These are phyloP conservation scores for Prunus salicina DNA, from an alignment of 306 rosid genomes.

Conservation along the genomic window DNA sequence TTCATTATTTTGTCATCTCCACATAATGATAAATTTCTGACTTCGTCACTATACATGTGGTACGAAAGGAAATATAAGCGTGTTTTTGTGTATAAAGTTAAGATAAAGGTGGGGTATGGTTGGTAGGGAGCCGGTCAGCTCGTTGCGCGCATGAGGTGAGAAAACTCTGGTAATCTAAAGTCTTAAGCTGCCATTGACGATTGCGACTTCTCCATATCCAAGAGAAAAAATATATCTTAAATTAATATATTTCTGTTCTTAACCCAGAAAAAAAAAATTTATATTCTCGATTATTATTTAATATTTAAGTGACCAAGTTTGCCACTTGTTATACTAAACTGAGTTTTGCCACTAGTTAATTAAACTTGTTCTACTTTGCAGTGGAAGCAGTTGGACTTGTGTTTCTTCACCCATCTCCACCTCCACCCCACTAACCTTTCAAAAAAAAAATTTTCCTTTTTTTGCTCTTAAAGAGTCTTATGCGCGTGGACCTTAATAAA, in stretches of 20 bases:
- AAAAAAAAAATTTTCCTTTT: neutral
- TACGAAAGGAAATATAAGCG: too few species aligned
- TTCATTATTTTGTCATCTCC: too few species aligned
- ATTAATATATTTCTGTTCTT: neutral
- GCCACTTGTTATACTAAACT: slow-evolving; percentile 16
- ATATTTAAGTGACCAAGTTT: slow-evolving; percentile 26
- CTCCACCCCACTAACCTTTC: neutral
- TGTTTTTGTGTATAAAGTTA: neutral
- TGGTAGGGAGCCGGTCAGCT: slow-evolving; percentile 66
- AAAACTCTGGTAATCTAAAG: slow-evolving; percentile 30
- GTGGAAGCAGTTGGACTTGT: slow-evolving; percentile 77
- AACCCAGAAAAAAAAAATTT: neutral
- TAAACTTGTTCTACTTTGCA: slow-evolving; percentile 39
- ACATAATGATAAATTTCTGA: too few species aligned
- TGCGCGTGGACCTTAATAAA: slow-evolving; percentile 75
- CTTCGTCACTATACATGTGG: too few species aligned
- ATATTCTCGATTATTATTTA: neutral
- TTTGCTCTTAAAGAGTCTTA: slow-evolving; percentile 37
- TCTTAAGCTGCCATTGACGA: slow-evolving; percentile 37
- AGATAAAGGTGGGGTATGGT: slow-evolving; percentile 47
- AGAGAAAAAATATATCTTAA: neutral
- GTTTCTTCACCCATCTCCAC: slow-evolving; percentile 11
- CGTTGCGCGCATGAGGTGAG: slow-evolving; percentile 45
- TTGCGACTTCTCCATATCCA: neutral
- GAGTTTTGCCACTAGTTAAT: slow-evolving; percentile 29